Conservation (phyloP, 257 asterid species). For the Thymus mandschuricus region DNA sequence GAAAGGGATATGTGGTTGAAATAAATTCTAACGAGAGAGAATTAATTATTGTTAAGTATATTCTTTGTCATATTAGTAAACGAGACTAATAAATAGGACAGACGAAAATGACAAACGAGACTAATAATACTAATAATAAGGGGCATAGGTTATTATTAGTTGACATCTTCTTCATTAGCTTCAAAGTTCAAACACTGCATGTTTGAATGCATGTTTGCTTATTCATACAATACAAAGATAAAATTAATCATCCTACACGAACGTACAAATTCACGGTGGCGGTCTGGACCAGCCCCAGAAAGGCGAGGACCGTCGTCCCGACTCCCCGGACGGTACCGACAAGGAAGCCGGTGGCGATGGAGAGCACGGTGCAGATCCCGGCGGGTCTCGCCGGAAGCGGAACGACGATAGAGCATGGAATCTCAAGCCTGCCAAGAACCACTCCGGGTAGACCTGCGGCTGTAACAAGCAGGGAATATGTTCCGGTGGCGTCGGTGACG, state of each 20-base stretch:
- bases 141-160: too few species aligned
- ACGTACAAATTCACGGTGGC: background rate
- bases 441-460: slow-evolving; percentile 1
- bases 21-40: too few species aligned
- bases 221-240: background rate
- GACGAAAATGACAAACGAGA: too few species aligned
- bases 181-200: background rate
- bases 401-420: background rate
- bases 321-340: background rate
- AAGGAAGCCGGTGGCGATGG: slow-evolving; percentile 15
- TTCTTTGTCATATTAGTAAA: too few species aligned
- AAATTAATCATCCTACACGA: background rate
- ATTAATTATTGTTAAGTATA: too few species aligned
- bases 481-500: slow-evolving; percentile 28
- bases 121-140: too few species aligned
- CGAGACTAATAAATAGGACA: too few species aligned
- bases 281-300: slow-evolving; percentile 15
- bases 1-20: too few species aligned
- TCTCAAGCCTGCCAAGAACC: background rate
- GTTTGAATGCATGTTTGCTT: background rate
- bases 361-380: slow-evolving; percentile 15
- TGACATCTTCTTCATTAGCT: too few species aligned
- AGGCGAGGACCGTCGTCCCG: background rate
- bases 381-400: background rate
- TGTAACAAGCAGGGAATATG: background rate